A percentile compares a stretch with the other conserved stretches of the same genome.
These are phyloP conservation scores for Aschersonia sp. DNA, from an alignment of 2,329 filamentous ascomycete genomes.

Conservation along the genomic window DNA sequence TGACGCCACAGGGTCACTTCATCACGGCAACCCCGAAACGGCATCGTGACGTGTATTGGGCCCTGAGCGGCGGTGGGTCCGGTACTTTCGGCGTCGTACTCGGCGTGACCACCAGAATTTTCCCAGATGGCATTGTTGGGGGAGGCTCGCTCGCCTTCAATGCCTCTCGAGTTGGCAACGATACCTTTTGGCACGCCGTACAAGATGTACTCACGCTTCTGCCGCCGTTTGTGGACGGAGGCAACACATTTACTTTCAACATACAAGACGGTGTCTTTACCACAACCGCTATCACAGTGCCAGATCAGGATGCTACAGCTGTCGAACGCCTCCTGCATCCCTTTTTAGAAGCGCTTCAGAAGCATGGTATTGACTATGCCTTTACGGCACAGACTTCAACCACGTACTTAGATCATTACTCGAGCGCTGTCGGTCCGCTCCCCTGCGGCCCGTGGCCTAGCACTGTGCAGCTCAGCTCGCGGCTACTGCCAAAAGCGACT, in stretches of 20 bases:
- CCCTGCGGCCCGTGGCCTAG: no score
- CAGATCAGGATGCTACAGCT: no score
- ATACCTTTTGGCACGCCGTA: conserved; percentile 34
- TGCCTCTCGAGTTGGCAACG: conserved; percentile 9
- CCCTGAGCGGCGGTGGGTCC: conserved; percentile 33
- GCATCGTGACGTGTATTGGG: conserved; percentile 40
- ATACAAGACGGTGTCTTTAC: no score
- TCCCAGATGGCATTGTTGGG: conserved; percentile 20
- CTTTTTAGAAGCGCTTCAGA: no score
- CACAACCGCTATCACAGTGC: no score
- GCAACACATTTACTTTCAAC: background rate
- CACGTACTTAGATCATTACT: no score
- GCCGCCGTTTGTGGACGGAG: background rate
- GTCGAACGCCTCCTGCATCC: no score
- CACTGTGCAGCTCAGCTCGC: no score
- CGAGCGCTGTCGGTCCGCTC: no score
- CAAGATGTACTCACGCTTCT: conserved; percentile 7
- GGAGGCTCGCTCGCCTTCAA: conserved; percentile 28
- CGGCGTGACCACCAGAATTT: conserved; percentile 32
- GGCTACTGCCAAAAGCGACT: no score
- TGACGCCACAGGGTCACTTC: conserved; percentile 26
- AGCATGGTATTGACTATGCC: no score
- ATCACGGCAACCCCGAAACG: conserved; percentile 25
- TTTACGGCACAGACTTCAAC: no score
- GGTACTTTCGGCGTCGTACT: conserved; percentile 39